Percentiles rank a stretch among this genome's conserved stretches.
phyloP scores from a whole-genome alignment of 2,329 filamentous ascomycete species.

The Alternaria gaisen region DNA sequence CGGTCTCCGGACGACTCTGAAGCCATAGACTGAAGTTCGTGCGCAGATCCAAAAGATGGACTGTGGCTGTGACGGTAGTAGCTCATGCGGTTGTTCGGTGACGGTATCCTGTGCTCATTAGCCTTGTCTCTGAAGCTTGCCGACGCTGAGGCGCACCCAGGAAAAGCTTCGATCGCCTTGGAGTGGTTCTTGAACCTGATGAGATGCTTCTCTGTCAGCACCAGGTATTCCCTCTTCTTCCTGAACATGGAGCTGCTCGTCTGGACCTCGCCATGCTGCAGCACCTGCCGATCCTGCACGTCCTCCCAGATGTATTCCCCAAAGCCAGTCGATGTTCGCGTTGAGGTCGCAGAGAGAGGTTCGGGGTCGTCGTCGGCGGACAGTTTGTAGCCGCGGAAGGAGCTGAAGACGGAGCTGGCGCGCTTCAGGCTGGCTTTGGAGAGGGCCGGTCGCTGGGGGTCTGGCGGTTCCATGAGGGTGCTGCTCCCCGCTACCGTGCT shows the following conservation, averaged over 20 bases:
- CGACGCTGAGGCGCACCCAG: constrained; percentile 39
- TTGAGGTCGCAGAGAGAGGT: constrained; percentile 59
- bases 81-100: constrained; percentile 52
- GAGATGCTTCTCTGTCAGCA: constrained; percentile 73
- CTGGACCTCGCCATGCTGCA: constrained; percentile 75
- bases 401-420: constrained; percentile 65
- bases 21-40: constrained; percentile 65
- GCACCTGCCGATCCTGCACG: constrained; percentile 54
- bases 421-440: constrained; percentile 39
- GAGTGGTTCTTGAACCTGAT: constrained; percentile 73
- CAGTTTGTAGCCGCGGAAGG: constrained; percentile 63
- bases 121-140: constrained; percentile 6
- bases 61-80: constrained; percentile 64
- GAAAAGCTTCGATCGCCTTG: constrained; percentile 71
- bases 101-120: constrained; percentile 40
- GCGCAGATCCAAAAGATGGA: constrained; percentile 67
- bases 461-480: constrained; percentile 22
- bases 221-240: constrained; percentile 76
- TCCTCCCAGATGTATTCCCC: constrained; percentile 53
- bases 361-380: constrained; percentile 61
- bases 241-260: constrained; percentile 74
- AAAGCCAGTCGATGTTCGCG: constrained; percentile 54
- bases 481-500: constrained; percentile 15
- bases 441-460: constrained; percentile 24
- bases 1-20: constrained; percentile 62